Evolutionary conservation across 805 yeast species (phyloP), one percentile per base, ranked within the genome.

Genomic region (Candida xyloterini): DNA sequence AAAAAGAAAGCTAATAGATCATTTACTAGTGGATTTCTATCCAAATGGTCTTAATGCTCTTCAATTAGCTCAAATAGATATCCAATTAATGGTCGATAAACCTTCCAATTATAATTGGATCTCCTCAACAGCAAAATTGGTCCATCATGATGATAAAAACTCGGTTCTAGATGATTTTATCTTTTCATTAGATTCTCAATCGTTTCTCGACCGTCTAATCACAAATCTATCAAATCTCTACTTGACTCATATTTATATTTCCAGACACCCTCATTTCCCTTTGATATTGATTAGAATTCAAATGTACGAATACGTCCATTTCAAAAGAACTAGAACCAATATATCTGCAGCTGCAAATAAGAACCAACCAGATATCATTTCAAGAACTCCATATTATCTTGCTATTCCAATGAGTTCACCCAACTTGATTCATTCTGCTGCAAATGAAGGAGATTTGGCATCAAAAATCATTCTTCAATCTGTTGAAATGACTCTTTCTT

Each of bases 11-110:
- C 46, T 67, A 15, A 62, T 78, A 5, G 78, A 78, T 42, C 55
- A 59, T 25, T 62, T 78, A n/a, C 43, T 76, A 7, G 66, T 58
- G 27, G 71, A 73, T 10, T 72, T 65, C 48, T 82, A 85, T 74
- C 62, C 71, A 1, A 50, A 59, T 5, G 88, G 88, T 0, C 56
- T 82, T 30, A 81, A 80, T 48, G 60, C 81, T 1, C 65, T 79
- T 13, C 95, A 85, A 54, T 54, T 79, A 28, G 81, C 93, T 0
- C 88, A 83, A 44, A 61, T 84, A 5, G 93, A 85, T 49, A 75
- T 82, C 38, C 84, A 81, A 48, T 53, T 73, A 30, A 64, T 84
- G 30, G 74, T 84, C 2, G 84, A 81, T 50, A 71, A 74, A 42
- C 80, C 89, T 0, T 60, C 59, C 27, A 40, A 65, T 3, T 70